Base-by-base conservation (phyloP, 1,284 basidiomycete genomes). In the Kalmanozyma brasiliensis region DNA sequence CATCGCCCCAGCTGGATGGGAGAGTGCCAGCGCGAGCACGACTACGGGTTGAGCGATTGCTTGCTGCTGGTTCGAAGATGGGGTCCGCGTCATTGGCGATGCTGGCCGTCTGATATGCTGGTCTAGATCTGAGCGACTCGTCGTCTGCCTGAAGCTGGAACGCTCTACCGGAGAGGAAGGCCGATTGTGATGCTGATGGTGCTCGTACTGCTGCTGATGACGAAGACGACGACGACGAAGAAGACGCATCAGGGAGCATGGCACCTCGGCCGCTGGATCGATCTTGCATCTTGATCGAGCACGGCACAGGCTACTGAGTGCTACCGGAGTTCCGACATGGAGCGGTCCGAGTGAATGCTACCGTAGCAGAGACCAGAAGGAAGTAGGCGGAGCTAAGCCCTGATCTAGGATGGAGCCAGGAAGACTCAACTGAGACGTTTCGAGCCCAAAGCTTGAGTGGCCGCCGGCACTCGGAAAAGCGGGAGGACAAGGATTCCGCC, bases 11-110 rank as follows among this genome's bases (percentile, higher is more conserved):
- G 36, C 73, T 74, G 2, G 75, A 77, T 7, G 75, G 75, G 6
- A 77, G 45, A 4, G 76, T 77, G 20, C 76, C 76, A 2, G 76
- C 76, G 19, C 76, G 55, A 16, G 74, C 74, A 22, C 74, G 47
- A 9, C 73, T 70, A 14, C 63, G 57, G 22, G 24, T 52, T 14
- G 67, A 45, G 16, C 62, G 52, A 20, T 32, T 33, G 17, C 42
- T 13, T 8, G 58, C 29, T 9, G 48, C n/a, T 3, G 55, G 46
- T 19, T 55, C 44, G n/a, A 69, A 29, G 52, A 69, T 69, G 30
- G 66, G 66, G 23, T 69, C 66, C 30, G 60, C 41, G n/a, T 69
- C 66, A 44, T 69, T 56, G 24, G 66, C 66, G 37, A 69, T 69
- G 43, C 66, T 61, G 16, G 66, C 43, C 9, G 55, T 58, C 11